Evolutionary conservation across 2,329 filamentous ascomycete genomes (phyloP).

Genomic region (Pyricularia sp.): DNA sequence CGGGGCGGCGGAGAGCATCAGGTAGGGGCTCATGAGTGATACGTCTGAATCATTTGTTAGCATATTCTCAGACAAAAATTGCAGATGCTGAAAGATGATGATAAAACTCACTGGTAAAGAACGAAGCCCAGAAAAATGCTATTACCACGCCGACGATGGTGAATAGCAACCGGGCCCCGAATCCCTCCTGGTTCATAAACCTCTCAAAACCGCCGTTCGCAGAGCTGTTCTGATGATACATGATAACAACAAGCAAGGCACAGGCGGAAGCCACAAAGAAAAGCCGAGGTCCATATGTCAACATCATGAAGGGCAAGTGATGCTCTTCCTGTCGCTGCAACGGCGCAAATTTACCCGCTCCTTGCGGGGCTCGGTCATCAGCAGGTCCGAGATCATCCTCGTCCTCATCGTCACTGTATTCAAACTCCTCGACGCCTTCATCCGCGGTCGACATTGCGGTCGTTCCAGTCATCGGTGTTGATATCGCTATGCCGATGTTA

Average conservation of each 20-base stretch:
- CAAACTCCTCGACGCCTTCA: background rate
- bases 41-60: conserved; percentile 17
- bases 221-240: conserved; percentile 26
- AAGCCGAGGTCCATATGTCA: conserved; percentile 6
- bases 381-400: background rate
- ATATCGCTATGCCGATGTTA: background rate
- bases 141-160: conserved; percentile 26
- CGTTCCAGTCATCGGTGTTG: background rate
- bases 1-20: conserved; percentile 19
- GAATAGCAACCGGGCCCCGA: conserved; percentile 30
- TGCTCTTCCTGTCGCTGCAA: conserved; percentile 2
- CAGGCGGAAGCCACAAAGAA: background rate
- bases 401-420: background rate
- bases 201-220: conserved; percentile 25
- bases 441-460: background rate
- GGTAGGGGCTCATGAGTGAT: conserved; percentile 25
- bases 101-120: conserved; percentile 23
- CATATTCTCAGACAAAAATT: background rate
- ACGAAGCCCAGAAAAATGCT: conserved; percentile 26
- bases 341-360: background rate
- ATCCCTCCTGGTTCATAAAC: conserved; percentile 29
- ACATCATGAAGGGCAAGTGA: conserved; percentile 6
- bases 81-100: background rate
- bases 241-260: conserved; percentile 21
- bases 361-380: background rate